Base-by-base conservation (phyloP, 768 basidiomycete species). In the Suillus luteus region DNA sequence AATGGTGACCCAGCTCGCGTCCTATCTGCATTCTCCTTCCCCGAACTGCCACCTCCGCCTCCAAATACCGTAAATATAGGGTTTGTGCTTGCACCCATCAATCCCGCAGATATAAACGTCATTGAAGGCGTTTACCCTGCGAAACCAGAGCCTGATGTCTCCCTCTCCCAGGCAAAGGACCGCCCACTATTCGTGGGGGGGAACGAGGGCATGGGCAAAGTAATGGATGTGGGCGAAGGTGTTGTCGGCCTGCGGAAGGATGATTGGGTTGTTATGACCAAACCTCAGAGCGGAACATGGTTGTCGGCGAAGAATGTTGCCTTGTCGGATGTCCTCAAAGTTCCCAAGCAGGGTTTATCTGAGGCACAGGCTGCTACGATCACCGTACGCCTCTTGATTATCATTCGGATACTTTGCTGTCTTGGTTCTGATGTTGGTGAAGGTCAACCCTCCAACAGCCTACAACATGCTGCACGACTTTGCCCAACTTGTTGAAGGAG, bases 391-490 rank as follows among this genome's bases (percentile, higher is more conserved):
- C 22, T 61, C 55, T 44, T 44, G 15, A 55, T 15, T 35, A 24
- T 48, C 46, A 37, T 14, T 41, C 3, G 19, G n/a, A 44, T 48
- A 31, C 38, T 12, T 58, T 19, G 2, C 17, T 31, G 10, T 7
- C 9, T 27, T 17, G 27, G 15, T 19, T 12, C 35, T 15, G 38
- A 61, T 48, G 15, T 49, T 43, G 19, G 33, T 60, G 15, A 49
- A 92, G 87, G 87, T 94, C 33, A 96, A 96, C 71, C 91, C 91
- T 2, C 81, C 92, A 0, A 92, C 93, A 0, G 94, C 94, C 1
- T 88, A 88, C 66, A 89, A 90, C 68, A 91, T 96, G 88, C 82
- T 96, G 11, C 81, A 81, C 40, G 85, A 90, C 62, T 94, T 88
- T 73, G 82, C 86, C 7, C 68, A 80, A 41, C 81, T 94, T 49